phyloP scores from a whole-genome alignment of 2,329 filamentous ascomycete genomes.

The Claviceps paspali region DNA sequence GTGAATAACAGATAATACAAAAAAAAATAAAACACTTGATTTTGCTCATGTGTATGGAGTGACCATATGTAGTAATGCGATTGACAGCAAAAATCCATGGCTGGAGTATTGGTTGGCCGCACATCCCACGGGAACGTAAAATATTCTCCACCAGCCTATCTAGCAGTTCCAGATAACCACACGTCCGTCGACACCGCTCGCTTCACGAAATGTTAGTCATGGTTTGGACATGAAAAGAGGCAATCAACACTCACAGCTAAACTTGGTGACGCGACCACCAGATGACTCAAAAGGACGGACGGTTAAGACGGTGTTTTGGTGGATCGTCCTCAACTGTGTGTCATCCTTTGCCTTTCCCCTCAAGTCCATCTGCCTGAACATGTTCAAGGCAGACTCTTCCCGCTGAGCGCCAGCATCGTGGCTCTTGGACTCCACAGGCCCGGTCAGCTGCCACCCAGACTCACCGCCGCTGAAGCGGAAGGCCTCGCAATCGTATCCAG shows the following conservation, averaged over 20 bases:
- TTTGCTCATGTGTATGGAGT: background rate
- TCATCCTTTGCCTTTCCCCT: constrained; percentile 88
- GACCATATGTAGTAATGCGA: background rate
- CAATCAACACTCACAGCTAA: constrained; percentile 59
- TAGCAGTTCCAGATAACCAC: constrained; percentile 65
- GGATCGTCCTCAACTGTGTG: constrained; percentile 84
- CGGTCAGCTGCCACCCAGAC: constrained; percentile 68
- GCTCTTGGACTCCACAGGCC: constrained; percentile 64
- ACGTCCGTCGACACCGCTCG: constrained; percentile 69
- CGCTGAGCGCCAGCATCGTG: constrained; percentile 45
- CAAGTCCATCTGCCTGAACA: constrained; percentile 98
- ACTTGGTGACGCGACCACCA: constrained; percentile 53
- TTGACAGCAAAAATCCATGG: background rate
- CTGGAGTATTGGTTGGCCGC: no score
- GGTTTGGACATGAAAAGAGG: background rate
- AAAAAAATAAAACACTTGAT: background rate
- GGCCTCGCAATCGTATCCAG: constrained; percentile 79
- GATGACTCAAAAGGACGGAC: constrained; percentile 60
- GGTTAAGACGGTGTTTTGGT: constrained; percentile 91
- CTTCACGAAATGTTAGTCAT: constrained; percentile 27
- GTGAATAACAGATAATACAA: no score
- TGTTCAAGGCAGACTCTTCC: constrained; percentile 90
- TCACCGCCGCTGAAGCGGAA: constrained; percentile 74
- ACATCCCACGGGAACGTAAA: no score
- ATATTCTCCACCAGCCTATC: constrained; percentile 6